Conservation (phyloP, 345 rosid genomes). For the Linum usitatissimum region DNA sequence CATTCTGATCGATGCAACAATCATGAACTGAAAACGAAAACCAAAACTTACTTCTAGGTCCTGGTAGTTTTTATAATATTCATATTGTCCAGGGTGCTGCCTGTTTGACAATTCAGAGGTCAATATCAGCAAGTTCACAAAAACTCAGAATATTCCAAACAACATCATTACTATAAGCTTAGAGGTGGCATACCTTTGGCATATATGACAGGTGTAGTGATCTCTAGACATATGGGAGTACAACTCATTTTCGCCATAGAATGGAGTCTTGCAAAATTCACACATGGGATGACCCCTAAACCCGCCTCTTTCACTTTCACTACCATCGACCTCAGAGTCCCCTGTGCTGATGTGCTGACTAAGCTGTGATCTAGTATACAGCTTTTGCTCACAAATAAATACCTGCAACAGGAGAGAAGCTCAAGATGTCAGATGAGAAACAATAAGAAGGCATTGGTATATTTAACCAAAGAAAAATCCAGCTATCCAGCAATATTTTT, state of each 20-base stretch:
- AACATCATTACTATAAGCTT: not conserved
- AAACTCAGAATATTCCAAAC: not conserved
- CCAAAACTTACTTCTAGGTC: conserved; percentile 61
- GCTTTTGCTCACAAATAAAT: conserved; percentile 85
- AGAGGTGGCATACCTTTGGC: conserved; percentile 57
- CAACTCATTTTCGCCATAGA: conserved; percentile 89
- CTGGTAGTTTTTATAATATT: conserved; percentile 79
- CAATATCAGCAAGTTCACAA: not conserved
- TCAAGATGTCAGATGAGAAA: not conserved
- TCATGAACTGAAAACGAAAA: not conserved
- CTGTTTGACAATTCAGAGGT: conserved; percentile 29
- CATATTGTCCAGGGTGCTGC: conserved; percentile 82
- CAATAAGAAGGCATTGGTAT: not conserved
- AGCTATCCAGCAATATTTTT: too few relatives aligned
- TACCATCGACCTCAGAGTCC: conserved; percentile 92
- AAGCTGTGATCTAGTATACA: conserved; percentile 69
- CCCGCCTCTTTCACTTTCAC: conserved; percentile 94
- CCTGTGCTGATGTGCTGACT: conserved; percentile 80
- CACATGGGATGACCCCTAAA: conserved; percentile 88
- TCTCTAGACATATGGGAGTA: conserved; percentile 87
- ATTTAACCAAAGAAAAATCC: too few relatives aligned
- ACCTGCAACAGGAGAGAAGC: conserved; percentile 35
- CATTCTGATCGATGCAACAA: not conserved
- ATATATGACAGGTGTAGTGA: conserved; percentile 84
- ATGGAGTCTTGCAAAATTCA: conserved; percentile 77